Evolutionary conservation across 2,329 filamentous ascomycete genomes (phyloP).

Genomic region (Botryotinia calthae): DNA sequence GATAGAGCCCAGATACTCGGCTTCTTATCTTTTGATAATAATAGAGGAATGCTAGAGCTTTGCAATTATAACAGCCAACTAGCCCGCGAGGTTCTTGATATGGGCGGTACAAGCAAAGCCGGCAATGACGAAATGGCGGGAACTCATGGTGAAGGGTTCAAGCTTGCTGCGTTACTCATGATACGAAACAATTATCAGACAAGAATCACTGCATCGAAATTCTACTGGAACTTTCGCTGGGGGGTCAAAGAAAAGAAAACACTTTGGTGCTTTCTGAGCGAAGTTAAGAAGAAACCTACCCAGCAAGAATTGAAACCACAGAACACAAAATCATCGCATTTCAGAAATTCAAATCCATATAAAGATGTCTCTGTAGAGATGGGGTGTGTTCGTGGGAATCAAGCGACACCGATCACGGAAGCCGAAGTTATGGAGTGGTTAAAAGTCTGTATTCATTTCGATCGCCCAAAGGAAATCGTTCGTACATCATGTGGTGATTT

Average conservation of each 20-base stretch:
- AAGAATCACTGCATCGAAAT: constrained; percentile 19
- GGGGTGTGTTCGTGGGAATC: constrained; percentile 21
- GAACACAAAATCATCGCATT: background rate
- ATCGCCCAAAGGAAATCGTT: constrained; percentile 19
- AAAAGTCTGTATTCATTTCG: constrained; percentile 23
- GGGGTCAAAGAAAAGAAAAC: constrained; percentile 14
- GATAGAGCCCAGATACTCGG: background rate
- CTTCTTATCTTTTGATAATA: background rate
- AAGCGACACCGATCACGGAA: background rate
- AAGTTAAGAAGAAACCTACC: background rate
- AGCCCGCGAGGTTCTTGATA: constrained; percentile 18
- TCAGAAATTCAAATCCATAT: constrained; percentile 19
- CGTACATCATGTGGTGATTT: constrained; percentile 21
- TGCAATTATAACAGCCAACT: constrained; percentile 21
- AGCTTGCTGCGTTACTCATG: constrained; percentile 35
- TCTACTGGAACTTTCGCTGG: constrained; percentile 31
- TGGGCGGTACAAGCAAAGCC: constrained; percentile 26
- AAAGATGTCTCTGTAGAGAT: constrained; percentile 30
- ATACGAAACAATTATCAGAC: constrained; percentile 28
- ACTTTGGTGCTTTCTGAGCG: constrained; percentile 23
- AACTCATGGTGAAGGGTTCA: constrained; percentile 36
- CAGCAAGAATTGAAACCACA: background rate
- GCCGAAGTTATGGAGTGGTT: constrained; percentile 23
- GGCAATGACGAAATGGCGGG: constrained; percentile 26
- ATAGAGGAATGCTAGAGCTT: background rate